Evolutionary conservation across 306 rosid species (phyloP).

Genomic region (Heteromeles arbutifolia): DNA sequence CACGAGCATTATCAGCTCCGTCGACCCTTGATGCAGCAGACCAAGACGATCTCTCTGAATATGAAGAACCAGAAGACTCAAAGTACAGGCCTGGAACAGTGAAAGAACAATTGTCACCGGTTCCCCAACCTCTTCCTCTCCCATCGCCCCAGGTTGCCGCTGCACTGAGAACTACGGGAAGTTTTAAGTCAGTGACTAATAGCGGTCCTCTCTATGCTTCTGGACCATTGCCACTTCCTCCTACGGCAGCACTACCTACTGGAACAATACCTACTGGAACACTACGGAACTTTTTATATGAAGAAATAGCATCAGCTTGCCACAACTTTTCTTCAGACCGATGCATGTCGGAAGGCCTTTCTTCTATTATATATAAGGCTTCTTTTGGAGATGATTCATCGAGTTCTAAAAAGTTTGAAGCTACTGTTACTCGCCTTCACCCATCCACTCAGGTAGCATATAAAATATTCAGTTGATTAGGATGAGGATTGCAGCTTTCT

Average conservation of each 20-base stretch:
- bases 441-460: constrained; percentile 68
- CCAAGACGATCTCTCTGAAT: constrained; percentile 66
- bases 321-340: constrained; percentile 72
- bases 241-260: constrained; percentile 39
- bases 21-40: constrained; percentile 91
- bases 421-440: constrained; percentile 85
- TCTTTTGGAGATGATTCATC: constrained; percentile 82
- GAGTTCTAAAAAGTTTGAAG: constrained; percentile 76
- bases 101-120: constrained; percentile 57
- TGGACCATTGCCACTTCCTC: constrained; percentile 92
- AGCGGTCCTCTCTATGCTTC: constrained; percentile 70
- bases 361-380: constrained; percentile 78
- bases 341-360: constrained; percentile 80
- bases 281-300: constrained; percentile 56
- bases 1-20: constrained; percentile 83
- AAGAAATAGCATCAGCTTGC: constrained; percentile 82
- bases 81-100: constrained; percentile 45
- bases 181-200: constrained; percentile 66
- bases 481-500: not conserved
- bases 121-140: constrained; percentile 93
- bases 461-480: not conserved
- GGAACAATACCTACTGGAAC: constrained; percentile 42
- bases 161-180: constrained; percentile 50
- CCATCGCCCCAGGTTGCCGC: constrained; percentile 65
- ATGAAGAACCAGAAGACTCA: constrained; percentile 70